Conservation (phyloP, 768 basidiomycete species). For the Boletus eberwhitei region DNA sequence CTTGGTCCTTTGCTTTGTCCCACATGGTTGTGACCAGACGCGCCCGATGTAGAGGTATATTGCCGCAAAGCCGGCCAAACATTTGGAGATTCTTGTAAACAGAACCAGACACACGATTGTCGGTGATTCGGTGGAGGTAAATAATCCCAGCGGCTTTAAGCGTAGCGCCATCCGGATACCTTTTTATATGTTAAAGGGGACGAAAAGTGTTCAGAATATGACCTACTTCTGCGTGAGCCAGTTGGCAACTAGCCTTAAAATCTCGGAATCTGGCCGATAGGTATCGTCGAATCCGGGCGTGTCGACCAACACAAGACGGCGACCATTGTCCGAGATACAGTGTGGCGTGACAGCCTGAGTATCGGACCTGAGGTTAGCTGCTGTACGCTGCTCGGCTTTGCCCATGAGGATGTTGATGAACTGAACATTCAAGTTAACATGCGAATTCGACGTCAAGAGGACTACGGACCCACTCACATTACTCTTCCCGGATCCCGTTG, state of each 20-base stretch:
- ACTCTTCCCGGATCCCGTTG: slow-evolving; percentile 24
- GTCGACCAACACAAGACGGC: slow-evolving; percentile 17
- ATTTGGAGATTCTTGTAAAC: slow-evolving; percentile 29
- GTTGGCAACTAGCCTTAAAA: slow-evolving; percentile 9
- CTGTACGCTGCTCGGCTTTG: not conserved
- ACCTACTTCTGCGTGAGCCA: slow-evolving; percentile 20
- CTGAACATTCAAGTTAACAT: not conserved
- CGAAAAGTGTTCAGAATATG: not conserved
- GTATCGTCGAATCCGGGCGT: slow-evolving; percentile 23
- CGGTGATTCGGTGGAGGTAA: slow-evolving; percentile 35
- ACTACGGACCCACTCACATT: slow-evolving; percentile 11
- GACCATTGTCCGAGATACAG: not conserved
- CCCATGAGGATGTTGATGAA: slow-evolving; percentile 15
- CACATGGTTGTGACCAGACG: slow-evolving; percentile 40
- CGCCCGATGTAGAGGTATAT: slow-evolving; percentile 25
- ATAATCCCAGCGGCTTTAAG: slow-evolving; percentile 30
- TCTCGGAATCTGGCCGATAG: slow-evolving; percentile 11
- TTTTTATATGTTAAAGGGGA: not conserved
- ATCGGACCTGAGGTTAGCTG: slow-evolving; percentile 6
- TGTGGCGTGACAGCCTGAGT: slow-evolving; percentile 9
- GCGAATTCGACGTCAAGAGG: not conserved
- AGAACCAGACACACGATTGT: slow-evolving; percentile 34
- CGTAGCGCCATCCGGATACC: not conserved
- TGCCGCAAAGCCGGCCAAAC: slow-evolving; percentile 36
- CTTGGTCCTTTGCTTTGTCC: slow-evolving; percentile 22